These are phyloP conservation scores for Chenopodium berlandieri DNA, from an alignment of 148 eudicot genomes.

Conservation along the genomic window DNA sequence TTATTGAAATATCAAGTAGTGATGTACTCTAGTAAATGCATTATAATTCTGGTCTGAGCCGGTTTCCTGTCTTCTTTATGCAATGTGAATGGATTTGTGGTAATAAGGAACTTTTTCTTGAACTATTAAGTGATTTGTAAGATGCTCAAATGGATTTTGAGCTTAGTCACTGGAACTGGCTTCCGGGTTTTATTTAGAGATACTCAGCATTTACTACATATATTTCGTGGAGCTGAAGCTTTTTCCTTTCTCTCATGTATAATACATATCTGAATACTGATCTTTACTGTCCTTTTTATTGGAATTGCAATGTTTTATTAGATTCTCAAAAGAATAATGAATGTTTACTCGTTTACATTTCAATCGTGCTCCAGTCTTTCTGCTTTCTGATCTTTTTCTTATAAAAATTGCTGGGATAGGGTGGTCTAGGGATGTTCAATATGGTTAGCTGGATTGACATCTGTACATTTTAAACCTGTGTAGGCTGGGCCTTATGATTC, in stretches of 20 bases:
- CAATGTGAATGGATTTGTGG: background rate
- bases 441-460: background rate
- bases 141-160: background rate
- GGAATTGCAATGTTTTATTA: background rate
- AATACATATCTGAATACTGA: background rate
- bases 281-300: background rate
- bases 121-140: background rate
- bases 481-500: slow-evolving; percentile 80
- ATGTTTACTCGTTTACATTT: background rate
- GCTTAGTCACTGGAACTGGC: background rate
- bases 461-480: slow-evolving; percentile 6
- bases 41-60: background rate
- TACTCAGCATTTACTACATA: background rate
- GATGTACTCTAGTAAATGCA: background rate
- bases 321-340: background rate
- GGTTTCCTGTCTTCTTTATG: background rate
- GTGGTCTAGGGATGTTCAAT: background rate
- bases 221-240: background rate
- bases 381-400: background rate
- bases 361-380: background rate
- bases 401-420: background rate
- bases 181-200: background rate
- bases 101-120: background rate
- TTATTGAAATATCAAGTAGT: background rate
- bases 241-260: background rate